These are phyloP conservation scores for Coleophoma crateriformis DNA, from an alignment of 2,329 filamentous ascomycete species.

Conservation along the genomic window DNA sequence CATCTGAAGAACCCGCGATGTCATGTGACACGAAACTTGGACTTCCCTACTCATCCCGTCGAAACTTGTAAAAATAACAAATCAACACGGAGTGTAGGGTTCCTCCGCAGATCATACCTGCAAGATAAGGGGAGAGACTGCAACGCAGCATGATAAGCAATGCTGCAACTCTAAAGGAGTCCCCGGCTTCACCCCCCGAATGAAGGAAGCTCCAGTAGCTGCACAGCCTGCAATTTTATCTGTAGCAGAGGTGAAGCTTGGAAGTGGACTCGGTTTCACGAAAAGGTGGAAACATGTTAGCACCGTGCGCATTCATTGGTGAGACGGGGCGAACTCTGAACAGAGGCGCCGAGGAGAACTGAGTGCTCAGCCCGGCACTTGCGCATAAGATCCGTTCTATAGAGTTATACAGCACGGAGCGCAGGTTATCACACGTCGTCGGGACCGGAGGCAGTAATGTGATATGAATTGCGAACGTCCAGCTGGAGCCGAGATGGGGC, in stretches of 20 bases:
- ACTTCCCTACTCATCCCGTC: no score
- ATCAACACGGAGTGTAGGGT: no score
- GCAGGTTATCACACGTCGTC: neutral
- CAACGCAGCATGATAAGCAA: no score
- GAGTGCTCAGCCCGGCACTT: neutral
- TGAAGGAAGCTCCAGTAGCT: no score
- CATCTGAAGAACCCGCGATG: no score
- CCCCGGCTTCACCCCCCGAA: no score
- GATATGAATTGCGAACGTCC: neutral
- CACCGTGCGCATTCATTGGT: neutral
- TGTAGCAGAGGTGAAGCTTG: slow-evolving; percentile 1
- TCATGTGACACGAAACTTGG: no score
- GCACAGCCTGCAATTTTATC: neutral
- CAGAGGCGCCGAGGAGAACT: neutral
- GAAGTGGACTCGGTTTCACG: slow-evolving; percentile 1
- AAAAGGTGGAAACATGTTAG: slow-evolving; percentile 1
- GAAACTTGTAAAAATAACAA: no score
- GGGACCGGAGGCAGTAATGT: neutral
- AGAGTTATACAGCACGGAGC: neutral
- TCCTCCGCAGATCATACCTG: no score
- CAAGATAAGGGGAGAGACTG: no score
- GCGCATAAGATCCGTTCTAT: no score
- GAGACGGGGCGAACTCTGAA: neutral
- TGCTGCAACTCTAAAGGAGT: no score
- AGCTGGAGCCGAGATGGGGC: neutral